phyloP scores from a whole-genome alignment of 495 filamentous ascomycete species.

The Penicillium roqueforti region DNA sequence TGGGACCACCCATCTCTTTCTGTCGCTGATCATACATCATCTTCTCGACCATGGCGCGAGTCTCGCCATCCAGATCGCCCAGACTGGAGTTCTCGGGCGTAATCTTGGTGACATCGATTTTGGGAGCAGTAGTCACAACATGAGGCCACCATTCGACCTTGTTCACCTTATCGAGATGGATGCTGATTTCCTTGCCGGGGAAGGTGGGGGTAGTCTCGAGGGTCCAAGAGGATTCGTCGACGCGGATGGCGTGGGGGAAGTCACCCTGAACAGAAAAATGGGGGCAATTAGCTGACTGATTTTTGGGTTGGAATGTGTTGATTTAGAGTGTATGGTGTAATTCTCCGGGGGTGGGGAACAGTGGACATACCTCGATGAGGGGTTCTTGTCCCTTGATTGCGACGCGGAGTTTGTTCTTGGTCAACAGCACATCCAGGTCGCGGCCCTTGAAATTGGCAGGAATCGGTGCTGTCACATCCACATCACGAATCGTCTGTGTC shows the following conservation, averaged over 20 bases:
- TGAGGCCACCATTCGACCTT: slow-evolving; percentile 98
- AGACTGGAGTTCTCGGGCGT: slow-evolving; percentile 86
- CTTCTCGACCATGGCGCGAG: slow-evolving; percentile 98
- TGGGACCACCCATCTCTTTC: slow-evolving; percentile 87
- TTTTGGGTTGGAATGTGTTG: background rate
- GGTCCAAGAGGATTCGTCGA: slow-evolving; percentile 93
- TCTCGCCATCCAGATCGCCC: slow-evolving; percentile 91
- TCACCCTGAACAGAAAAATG: slow-evolving; percentile 57
- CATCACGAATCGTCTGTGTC: slow-evolving; percentile 89
- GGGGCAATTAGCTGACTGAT: background rate
- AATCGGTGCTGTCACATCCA: slow-evolving; percentile 75
- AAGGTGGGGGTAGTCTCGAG: slow-evolving; percentile 61
- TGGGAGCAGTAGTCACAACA: slow-evolving; percentile 71
- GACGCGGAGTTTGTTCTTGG: slow-evolving; percentile 71
- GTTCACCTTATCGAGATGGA: slow-evolving; percentile 96
- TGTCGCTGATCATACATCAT: slow-evolving; percentile 99
- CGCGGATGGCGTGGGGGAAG: slow-evolving; percentile 71
- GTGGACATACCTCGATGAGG: slow-evolving; percentile 66
- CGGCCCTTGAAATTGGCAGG: slow-evolving; percentile 76
- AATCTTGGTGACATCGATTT: slow-evolving; percentile 93
- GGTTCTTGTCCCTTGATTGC: slow-evolving; percentile 85
- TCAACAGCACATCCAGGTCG: slow-evolving; percentile 79
- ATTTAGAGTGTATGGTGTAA: background rate
- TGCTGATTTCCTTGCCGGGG: slow-evolving; percentile 67
- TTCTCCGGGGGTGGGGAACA: background rate